A percentile compares a stretch with the other conserved stretches of the same genome.
phyloP scores from a whole-genome alignment of 2,329 filamentous ascomycete species.

The Colletotrichum trifolii region DNA sequence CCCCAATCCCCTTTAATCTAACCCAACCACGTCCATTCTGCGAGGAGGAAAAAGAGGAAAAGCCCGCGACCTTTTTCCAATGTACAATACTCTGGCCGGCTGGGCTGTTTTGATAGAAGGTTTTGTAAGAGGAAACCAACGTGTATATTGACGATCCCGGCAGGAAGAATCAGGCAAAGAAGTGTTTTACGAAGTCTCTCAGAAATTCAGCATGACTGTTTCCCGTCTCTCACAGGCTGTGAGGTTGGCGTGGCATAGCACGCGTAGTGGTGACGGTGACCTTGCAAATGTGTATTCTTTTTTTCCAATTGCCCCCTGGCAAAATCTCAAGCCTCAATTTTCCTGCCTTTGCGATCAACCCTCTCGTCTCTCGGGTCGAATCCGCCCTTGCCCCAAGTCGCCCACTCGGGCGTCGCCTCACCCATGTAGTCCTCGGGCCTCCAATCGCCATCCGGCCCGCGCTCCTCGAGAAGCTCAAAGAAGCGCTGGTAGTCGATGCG shows the following conservation, averaged over 20 bases:
- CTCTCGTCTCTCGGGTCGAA: conserved; percentile 92
- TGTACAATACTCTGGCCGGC: conserved; percentile 55
- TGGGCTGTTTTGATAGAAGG: conserved; percentile 51
- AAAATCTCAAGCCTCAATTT: conserved; percentile 56
- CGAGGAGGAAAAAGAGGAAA: conserved; percentile 29
- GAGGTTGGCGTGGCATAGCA: background rate
- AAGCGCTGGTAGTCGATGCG: conserved; percentile 91
- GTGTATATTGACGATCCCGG: conserved; percentile 36
- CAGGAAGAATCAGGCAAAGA: conserved; percentile 26
- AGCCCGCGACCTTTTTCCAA: conserved; percentile 39
- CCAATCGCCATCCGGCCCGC: conserved; percentile 75
- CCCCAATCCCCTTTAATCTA: conserved; percentile 21
- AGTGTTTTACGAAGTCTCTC: conserved; percentile 19
- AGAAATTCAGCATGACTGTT: conserved; percentile 10
- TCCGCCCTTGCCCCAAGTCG: conserved; percentile 91
- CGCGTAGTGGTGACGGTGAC: background rate
- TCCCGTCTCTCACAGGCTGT: background rate
- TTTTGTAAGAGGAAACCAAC: conserved; percentile 49
- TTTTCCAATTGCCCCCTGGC: conserved; percentile 24
- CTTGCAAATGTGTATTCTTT: conserved; percentile 27
- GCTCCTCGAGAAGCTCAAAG: conserved; percentile 83
- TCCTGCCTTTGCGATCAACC: conserved; percentile 86
- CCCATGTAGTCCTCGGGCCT: conserved; percentile 92
- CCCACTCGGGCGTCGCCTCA: conserved; percentile 89
- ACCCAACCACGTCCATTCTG: conserved; percentile 12